Evolutionary conservation across 2,329 filamentous ascomycete species (phyloP).

Genomic region (Nakataea oryzae): DNA sequence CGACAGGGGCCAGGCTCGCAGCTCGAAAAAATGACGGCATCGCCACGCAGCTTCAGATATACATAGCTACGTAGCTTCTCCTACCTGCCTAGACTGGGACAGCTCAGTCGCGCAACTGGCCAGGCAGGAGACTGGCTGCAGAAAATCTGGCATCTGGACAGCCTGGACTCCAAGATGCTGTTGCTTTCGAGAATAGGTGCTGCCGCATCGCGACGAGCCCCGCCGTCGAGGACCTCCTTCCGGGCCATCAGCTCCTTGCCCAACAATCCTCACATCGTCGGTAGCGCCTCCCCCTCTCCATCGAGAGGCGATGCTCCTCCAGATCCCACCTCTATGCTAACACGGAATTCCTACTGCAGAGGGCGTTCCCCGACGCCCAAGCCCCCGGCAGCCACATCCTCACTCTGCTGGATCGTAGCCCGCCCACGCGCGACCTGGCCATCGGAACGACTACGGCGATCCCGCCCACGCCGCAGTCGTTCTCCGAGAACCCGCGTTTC

Average conservation of each 20-base stretch:
- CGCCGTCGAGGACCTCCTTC: slow-evolving; percentile 9
- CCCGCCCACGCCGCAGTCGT: slow-evolving; percentile 51
- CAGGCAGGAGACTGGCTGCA: background rate
- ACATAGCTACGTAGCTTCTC: too few relatives aligned
- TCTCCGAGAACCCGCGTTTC: slow-evolving; percentile 49
- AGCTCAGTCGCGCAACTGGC: too few relatives aligned
- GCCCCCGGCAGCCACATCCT: slow-evolving; percentile 40
- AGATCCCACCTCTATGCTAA: too few relatives aligned
- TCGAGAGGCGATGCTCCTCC: too few relatives aligned
- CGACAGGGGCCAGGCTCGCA: background rate
- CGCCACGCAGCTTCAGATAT: too few relatives aligned
- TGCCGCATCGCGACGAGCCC: slow-evolving; percentile 4
- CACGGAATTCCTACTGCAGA: slow-evolving; percentile 25
- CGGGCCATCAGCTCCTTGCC: slow-evolving; percentile 34
- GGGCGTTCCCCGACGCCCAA: slow-evolving; percentile 41
- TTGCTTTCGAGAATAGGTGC: background rate
- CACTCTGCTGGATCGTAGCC: slow-evolving; percentile 46
- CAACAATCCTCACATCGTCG: slow-evolving; percentile 44
- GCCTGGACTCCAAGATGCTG: background rate
- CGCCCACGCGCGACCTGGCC: slow-evolving; percentile 41
- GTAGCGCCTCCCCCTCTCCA: too few relatives aligned
- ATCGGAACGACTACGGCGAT: slow-evolving; percentile 48
- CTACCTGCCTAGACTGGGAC: too few relatives aligned
- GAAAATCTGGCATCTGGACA: background rate
- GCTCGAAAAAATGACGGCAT: background rate